Evolutionary conservation across 1,284 basidiomycete species (phyloP), one percentile per base, ranked within the genome.

Genomic region (Trichosporon ovoides): DNA sequence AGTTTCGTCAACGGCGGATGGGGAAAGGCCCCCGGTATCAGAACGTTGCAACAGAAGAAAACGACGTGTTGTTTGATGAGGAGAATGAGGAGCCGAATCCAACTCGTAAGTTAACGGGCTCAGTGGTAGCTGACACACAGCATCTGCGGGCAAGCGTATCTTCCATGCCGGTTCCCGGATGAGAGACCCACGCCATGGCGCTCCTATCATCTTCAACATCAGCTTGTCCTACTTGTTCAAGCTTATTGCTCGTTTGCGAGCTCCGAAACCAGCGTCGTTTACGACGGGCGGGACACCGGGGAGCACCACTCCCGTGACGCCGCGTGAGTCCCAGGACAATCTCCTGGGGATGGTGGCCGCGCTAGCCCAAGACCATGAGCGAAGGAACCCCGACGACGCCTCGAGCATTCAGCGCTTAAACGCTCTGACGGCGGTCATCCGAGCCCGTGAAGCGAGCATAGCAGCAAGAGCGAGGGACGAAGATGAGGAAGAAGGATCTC

Each of bases 141-240:
- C 57, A 2, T 33, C 52, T 4, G 20, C 57, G 5, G 36, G 36
- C 12, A 33, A 48, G 18, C 57, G 37, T 2, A 33, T 55, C 3
- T 16, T 55, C 7, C 33, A 36, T 7, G 33, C 53, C 31, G 38
- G 38, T 7, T 38, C 57, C 1, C 46, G 52, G 1, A 53, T 61
- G 2, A 60, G 54, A 12, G 46, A 52, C 18, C 59, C 63, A 10
- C 53, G 64, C 20, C 50, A 53, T 16, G 70, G 68, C 43, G 66
- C 67, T 3, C 72, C 72, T 0, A 58, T 70, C n/a, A 67, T 73
- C 16, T 69, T 71, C 53, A 67, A 64, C 28, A 54, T 74, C 9
- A 60, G 71, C 5, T 49, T 71, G 1, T 31, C 54, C 1, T 66
- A 74, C 58, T 58, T 72, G 5, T 3, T 70, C 52, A 56, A 58